These are phyloP conservation scores for Phyllosticta paracitricarpa DNA, from an alignment of 2,329 filamentous ascomycete species.

Conservation along the genomic window DNA sequence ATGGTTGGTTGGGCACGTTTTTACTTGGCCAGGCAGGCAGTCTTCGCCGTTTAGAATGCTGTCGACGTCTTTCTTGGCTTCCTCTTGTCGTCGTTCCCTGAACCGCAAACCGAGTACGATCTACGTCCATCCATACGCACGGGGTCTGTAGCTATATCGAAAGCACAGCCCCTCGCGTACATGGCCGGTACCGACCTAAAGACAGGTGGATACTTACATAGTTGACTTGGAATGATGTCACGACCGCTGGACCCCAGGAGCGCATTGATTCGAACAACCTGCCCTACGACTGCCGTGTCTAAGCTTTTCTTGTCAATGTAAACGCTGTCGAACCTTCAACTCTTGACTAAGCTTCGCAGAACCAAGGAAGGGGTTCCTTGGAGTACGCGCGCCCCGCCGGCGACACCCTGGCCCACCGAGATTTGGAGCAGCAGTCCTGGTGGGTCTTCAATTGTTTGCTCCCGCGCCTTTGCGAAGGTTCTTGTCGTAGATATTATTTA, in stretches of 20 bases:
- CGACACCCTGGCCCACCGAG: neutral
- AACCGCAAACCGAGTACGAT: constrained; percentile 5
- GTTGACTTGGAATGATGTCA: neutral
- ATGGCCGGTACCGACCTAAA: neutral
- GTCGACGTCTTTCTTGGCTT: constrained; percentile 8
- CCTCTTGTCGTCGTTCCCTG: constrained; percentile 1
- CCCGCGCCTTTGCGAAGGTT: neutral
- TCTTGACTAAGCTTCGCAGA: neutral
- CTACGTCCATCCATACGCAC: neutral
- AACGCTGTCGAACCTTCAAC: neutral
- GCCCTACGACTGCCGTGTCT: neutral
- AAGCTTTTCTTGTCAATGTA: neutral
- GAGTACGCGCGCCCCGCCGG: neutral
- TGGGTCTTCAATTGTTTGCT: neutral
- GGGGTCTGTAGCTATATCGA: neutral
- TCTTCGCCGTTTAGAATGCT: constrained; percentile 3
- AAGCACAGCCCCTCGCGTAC: neutral
- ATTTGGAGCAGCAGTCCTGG: neutral
- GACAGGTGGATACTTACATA: neutral
- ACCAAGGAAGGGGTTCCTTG: neutral
- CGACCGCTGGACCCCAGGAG: neutral
- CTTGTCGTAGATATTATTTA: neutral
- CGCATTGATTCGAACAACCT: neutral
- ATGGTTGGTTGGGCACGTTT: neutral
- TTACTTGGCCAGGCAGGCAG: neutral